Evolutionary conservation across 768 basidiomycete genomes (phyloP).

Genomic region (Mycena filopes): DNA sequence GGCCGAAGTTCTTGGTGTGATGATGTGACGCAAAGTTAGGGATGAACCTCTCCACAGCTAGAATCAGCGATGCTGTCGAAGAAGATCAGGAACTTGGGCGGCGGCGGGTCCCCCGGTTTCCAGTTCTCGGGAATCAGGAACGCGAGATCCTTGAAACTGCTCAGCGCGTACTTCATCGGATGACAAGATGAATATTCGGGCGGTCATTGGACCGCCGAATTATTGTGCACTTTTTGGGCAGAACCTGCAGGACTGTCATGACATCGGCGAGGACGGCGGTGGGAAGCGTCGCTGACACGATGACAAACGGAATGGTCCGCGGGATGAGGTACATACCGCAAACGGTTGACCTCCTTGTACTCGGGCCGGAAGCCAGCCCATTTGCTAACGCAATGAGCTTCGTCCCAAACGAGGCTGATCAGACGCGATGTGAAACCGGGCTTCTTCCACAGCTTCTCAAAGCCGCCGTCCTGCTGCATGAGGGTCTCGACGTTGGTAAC

Average conservation of each 20-base stretch:
- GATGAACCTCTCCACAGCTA: no score
- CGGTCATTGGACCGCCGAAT: constrained; percentile 31
- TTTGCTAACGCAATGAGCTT: constrained; percentile 52
- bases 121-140: constrained; percentile 31
- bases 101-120: constrained; percentile 17
- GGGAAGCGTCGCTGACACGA: constrained; percentile 49
- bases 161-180: constrained; percentile 33
- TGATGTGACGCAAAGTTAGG: no score
- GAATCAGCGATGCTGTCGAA: constrained; percentile 34
- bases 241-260: constrained; percentile 35
- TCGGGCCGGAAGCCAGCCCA: constrained; percentile 51
- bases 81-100: constrained; percentile 38
- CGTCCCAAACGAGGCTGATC: constrained; percentile 47
- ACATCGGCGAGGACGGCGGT: constrained; percentile 37
- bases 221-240: constrained; percentile 10
- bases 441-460: constrained; percentile 37
- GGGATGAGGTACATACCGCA: constrained; percentile 45
- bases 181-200: constrained; percentile 33
- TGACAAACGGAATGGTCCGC: constrained; percentile 40
- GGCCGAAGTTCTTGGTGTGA: no score
- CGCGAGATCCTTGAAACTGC: constrained; percentile 25
- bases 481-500: constrained; percentile 43
- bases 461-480: constrained; percentile 31
- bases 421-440: constrained; percentile 33
- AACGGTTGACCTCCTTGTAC: constrained; percentile 40